Evolutionary conservation across 2,329 filamentous ascomycete genomes (phyloP).

Genomic region (Hypoxylon sp.): DNA sequence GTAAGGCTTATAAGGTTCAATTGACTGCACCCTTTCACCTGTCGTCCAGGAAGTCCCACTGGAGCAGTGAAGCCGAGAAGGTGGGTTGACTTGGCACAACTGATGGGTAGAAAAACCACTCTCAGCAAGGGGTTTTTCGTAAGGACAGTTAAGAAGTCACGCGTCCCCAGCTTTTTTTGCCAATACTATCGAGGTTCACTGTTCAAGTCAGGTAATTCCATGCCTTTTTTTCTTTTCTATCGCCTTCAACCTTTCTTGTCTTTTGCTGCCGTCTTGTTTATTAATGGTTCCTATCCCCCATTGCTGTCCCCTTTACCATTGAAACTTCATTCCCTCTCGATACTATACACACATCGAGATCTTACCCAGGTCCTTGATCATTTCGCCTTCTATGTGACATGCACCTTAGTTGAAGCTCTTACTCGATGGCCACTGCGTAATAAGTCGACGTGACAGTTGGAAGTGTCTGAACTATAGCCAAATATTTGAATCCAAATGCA

Average conservation of each 20-base stretch:
- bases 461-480: no score
- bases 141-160: slow-evolving; percentile 9
- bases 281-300: no score
- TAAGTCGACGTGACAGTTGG: no score
- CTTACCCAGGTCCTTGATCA: no score
- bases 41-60: not conserved
- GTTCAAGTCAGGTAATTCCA: no score
- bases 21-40: not conserved
- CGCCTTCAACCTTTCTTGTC: not conserved
- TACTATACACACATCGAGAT: not conserved
- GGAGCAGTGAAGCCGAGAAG: not conserved
- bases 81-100: not conserved
- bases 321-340: not conserved
- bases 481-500: no score
- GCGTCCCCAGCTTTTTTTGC: not conserved
- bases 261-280: no score
- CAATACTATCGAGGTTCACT: not conserved
- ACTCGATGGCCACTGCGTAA: no score
- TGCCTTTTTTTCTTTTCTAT: not conserved
- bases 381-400: no score
- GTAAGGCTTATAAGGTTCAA: not conserved
- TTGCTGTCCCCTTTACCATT: no score
- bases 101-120: slow-evolving; percentile 7
- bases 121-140: not conserved
- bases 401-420: no score